phyloP scores from a whole-genome alignment of 169 alveolate species.

The Eimeria necatrix region DNA sequence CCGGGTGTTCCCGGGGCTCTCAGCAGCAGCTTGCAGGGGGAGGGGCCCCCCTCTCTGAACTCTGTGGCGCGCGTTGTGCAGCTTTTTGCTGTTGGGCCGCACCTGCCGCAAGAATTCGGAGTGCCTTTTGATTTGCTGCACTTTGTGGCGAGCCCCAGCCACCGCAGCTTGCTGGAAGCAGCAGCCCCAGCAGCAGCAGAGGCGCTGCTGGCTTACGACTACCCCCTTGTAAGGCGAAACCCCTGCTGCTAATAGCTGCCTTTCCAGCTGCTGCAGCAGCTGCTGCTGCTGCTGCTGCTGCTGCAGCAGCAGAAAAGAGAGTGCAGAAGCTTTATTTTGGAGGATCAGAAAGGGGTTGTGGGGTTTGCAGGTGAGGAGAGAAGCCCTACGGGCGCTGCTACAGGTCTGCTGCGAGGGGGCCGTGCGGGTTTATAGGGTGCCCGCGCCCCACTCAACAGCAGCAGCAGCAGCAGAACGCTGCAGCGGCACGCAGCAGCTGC shows the following conservation, averaged over 20 bases:
- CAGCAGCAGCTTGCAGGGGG: neutral
- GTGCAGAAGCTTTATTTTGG: too few relatives aligned
- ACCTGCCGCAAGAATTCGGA: neutral
- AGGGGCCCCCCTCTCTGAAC: neutral
- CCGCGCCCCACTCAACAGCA: slow-evolving; percentile 14
- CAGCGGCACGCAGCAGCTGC: neutral
- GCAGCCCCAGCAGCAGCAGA: slow-evolving; percentile 19
- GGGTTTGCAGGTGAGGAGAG: slow-evolving; percentile 67
- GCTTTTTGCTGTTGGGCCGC: neutral
- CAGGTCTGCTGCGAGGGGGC: slow-evolving; percentile 79
- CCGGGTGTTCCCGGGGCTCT: neutral
- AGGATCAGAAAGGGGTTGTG: too few relatives aligned
- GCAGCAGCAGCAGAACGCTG: neutral
- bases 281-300: too few relatives aligned
- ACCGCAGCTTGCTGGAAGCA: neutral
- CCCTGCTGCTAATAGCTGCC: neutral
- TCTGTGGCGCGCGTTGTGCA: neutral
- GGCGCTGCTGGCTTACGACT: slow-evolving; percentile 42
- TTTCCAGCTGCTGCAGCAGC: too few relatives aligned
- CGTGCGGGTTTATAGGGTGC: slow-evolving; percentile 72
- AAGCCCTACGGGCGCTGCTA: slow-evolving; percentile 73
- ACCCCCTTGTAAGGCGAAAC: neutral
- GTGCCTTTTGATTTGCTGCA: slow-evolving; percentile 33
- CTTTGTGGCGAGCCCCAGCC: neutral
- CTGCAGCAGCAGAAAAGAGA: too few relatives aligned